A percentile compares a stretch with the other conserved stretches of the same genome.
Conservation (phyloP, 192 early-diverging fungal species). For the Coemansia sp. region DNA sequence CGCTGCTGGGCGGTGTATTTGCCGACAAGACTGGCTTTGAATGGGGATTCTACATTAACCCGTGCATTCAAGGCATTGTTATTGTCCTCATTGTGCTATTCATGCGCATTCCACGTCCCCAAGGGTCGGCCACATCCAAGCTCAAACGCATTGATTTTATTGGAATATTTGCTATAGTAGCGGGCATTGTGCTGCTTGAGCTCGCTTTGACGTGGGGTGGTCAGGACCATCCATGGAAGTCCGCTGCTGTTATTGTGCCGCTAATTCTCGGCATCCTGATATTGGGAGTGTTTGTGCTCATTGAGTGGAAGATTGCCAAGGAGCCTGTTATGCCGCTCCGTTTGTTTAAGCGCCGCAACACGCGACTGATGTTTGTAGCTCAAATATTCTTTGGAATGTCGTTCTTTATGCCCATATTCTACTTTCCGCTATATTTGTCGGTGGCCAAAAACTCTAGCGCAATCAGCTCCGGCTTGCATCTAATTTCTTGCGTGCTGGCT, state of each 20-base stretch:
- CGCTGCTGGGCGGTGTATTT: slow-evolving; percentile 61
- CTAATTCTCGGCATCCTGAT: slow-evolving; percentile 55
- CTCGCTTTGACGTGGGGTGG: slow-evolving; percentile 79
- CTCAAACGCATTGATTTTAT: slow-evolving; percentile 63
- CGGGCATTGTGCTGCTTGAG: slow-evolving; percentile 60
- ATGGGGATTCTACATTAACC: slow-evolving; percentile 61
- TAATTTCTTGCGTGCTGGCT: slow-evolving; percentile 70
- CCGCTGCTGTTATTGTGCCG: slow-evolving; percentile 58
- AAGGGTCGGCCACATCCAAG: slow-evolving; percentile 46
- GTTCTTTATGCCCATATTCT: slow-evolving; percentile 61
- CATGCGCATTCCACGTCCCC: slow-evolving; percentile 37
- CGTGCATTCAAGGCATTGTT: slow-evolving; percentile 42
- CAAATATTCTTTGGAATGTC: slow-evolving; percentile 27
- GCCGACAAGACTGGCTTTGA: slow-evolving; percentile 34
- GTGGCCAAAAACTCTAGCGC: slow-evolving; percentile 68
- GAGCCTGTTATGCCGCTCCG: slow-evolving; percentile 65
- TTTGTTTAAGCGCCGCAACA: slow-evolving; percentile 57
- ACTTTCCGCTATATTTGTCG: slow-evolving; percentile 64
- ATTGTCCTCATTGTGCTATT: slow-evolving; percentile 36
- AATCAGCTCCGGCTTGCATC: slow-evolving; percentile 66
- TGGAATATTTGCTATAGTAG: slow-evolving; percentile 58
- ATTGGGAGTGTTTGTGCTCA: slow-evolving; percentile 53
- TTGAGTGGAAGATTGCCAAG: slow-evolving; percentile 55
- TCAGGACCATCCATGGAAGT: slow-evolving; percentile 65
- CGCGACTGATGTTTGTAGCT: slow-evolving; percentile 16